Evolutionary conservation across 169 alveolate genomes (phyloP), one percentile per base, ranked within the genome.

Genomic region (Eimeria sp.): DNA sequence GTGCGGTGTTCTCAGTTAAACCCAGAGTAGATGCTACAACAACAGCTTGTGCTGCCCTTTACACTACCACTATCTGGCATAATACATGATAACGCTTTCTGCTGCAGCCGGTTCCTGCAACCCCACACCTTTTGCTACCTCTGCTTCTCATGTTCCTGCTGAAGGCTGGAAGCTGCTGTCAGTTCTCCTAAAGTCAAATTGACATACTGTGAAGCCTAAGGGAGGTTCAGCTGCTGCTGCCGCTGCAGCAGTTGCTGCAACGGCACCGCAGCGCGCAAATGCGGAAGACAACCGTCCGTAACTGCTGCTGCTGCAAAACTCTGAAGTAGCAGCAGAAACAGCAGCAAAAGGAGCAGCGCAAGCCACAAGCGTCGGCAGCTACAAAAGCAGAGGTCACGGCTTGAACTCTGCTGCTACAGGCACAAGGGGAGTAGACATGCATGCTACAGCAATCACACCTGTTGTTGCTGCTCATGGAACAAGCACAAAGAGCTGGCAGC

Each of bases 151-250:
- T 51, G 75, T 27, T 83, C 54, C 75, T 83, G 91, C 57, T 57
- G 51, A 76, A 83, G 91, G 91, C 75, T 83, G 54, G 91, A 73
- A 30, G 91, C 91, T 57, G 91, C 91, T 57, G 76, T 27, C 10
- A 76, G 73, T 58, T 11, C 58, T 5, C 91, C 70, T 40, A 54
- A 61, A 40, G 27, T 57, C 10, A 51, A 51, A 30, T 30, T 83
- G 76, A 83, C 75, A 57, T 58, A 83, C 73, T 51, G 75, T n/a
- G 91, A 83, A 61, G 75, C 91, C 18, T 83, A 58, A 57, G 20
- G 76, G 25, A 73, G 3, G 83, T 83, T 40, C 76, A 45, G 87
- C 87, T 45, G 87, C 87, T 45, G 87, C 87, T 14, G 84, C 88
- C 9, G 88, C 88, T 5, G 88, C 65, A 49, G 88, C 49, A 47